phyloP scores from a whole-genome alignment of 805 yeast genomes.

The Lachancea sp. region DNA sequence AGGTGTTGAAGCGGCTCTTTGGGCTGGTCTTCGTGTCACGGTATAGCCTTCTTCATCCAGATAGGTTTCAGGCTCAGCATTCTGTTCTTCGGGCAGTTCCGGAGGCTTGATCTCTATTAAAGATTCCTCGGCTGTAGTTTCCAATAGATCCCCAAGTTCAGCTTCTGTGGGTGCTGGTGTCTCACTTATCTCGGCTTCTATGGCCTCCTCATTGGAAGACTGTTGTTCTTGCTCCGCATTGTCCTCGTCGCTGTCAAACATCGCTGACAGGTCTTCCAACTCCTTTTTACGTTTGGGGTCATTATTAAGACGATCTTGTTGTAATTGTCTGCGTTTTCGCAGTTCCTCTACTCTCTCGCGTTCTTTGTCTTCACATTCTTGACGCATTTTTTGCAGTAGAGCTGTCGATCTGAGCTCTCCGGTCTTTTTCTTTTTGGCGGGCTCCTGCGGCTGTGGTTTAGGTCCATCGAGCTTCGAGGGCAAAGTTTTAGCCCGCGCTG shows the following conservation, averaged over 20 bases:
- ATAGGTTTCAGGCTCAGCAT: constrained; percentile 13
- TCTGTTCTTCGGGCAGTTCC: neutral
- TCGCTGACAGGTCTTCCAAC: constrained; percentile 23
- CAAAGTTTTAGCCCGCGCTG: constrained; percentile 3
- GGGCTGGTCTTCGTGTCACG: constrained; percentile 24
- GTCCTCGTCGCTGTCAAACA: constrained; percentile 25
- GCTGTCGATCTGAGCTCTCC: constrained; percentile 29
- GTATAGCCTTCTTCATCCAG: constrained; percentile 32
- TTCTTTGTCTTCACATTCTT: constrained; percentile 29
- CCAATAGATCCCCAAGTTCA: constrained; percentile 26
- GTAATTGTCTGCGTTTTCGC: constrained; percentile 20
- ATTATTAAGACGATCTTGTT: constrained; percentile 11
- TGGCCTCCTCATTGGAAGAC: neutral
- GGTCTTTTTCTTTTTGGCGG: neutral
- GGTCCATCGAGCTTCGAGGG: neutral
- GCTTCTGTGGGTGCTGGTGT: constrained; percentile 3
- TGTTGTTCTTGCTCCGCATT: neutral
- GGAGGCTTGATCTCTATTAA: constrained; percentile 15
- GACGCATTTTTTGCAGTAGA: constrained; percentile 28
- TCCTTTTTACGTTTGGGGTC: constrained; percentile 28
- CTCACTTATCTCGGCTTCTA: neutral
- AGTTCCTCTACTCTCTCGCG: constrained; percentile 24
- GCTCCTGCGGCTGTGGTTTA: neutral
- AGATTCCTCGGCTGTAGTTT: constrained; percentile 31
- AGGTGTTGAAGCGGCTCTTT: constrained; percentile 8